Conservation (phyloP, 805 yeast genomes). For the Wickerhamomyces tratensis region DNA sequence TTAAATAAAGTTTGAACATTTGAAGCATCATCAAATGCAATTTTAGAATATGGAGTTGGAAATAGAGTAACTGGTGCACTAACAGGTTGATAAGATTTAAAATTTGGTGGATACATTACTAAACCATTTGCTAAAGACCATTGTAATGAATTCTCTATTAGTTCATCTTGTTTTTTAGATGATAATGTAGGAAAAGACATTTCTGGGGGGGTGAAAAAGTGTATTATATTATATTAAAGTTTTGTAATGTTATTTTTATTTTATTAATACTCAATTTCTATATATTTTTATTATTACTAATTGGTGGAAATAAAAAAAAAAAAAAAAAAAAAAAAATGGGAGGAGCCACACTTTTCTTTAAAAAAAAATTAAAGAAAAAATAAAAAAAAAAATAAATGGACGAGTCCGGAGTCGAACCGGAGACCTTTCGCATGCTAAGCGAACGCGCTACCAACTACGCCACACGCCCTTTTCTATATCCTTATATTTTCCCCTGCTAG, state of each 20-base stretch:
- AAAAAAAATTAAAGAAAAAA: too few relatives aligned
- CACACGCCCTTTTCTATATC: slow-evolving; percentile 45
- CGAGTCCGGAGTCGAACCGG: slow-evolving; percentile 74
- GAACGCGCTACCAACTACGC: slow-evolving; percentile 81
- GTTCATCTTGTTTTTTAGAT: slow-evolving; percentile 14
- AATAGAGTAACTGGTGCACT: slow-evolving; percentile 83
- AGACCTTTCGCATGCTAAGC: slow-evolving; percentile 76
- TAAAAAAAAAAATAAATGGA: slow-evolving; percentile 40
- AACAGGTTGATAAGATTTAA: slow-evolving; percentile 30
- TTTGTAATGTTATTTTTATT: too few relatives aligned
- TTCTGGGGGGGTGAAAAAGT: too few relatives aligned
- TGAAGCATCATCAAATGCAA: slow-evolving; percentile 57
- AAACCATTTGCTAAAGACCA: slow-evolving; percentile 78
- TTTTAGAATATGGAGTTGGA: slow-evolving; percentile 81
- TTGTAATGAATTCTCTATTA: slow-evolving; percentile 46
- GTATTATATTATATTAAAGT: too few relatives aligned
- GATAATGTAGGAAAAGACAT: slow-evolving; percentile 20
- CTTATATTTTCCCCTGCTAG: not conserved
- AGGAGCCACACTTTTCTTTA: too few relatives aligned
- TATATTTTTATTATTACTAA: too few relatives aligned
- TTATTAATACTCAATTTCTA: too few relatives aligned
- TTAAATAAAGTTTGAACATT: slow-evolving; percentile 62
- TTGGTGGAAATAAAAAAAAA: too few relatives aligned
- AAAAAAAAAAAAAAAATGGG: too few relatives aligned
- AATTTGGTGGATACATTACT: slow-evolving; percentile 66